These are phyloP conservation scores for Pestalotiopsis sp. DNA, from an alignment of 2,329 filamentous ascomycete genomes.

Conservation along the genomic window DNA sequence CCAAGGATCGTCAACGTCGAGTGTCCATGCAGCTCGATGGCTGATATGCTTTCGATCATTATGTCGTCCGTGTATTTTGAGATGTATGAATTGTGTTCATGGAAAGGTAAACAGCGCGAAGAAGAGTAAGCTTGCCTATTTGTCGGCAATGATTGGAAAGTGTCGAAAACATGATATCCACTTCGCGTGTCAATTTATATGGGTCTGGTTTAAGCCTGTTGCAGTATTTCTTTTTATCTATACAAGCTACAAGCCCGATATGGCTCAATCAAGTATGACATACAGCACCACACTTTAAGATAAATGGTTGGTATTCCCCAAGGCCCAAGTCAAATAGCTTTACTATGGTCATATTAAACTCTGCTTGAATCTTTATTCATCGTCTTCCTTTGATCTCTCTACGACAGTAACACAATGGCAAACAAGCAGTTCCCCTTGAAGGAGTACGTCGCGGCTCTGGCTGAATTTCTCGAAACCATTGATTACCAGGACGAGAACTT, in stretches of 20 bases:
- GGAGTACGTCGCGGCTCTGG: conserved; percentile 5
- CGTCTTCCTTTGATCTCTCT: neutral
- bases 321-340: neutral
- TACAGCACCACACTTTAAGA: neutral
- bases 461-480: conserved; percentile 20
- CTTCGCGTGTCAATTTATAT: neutral
- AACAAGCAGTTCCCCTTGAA: neutral
- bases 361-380: neutral
- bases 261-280: neutral
- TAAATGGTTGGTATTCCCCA: neutral
- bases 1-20: neutral
- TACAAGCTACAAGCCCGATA: neutral
- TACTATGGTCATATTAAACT: neutral
- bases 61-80: neutral
- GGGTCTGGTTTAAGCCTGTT: neutral
- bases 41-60: neutral
- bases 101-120: neutral
- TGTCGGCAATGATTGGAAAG: neutral
- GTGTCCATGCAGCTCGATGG: neutral
- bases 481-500: conserved; percentile 23
- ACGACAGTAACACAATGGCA: neutral
- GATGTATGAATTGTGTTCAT: neutral
- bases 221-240: neutral
- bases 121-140: neutral
- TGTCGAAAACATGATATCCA: neutral